These are phyloP conservation scores for Kandelia obovata DNA, from an alignment of 345 rosid genomes.

Conservation along the genomic window DNA sequence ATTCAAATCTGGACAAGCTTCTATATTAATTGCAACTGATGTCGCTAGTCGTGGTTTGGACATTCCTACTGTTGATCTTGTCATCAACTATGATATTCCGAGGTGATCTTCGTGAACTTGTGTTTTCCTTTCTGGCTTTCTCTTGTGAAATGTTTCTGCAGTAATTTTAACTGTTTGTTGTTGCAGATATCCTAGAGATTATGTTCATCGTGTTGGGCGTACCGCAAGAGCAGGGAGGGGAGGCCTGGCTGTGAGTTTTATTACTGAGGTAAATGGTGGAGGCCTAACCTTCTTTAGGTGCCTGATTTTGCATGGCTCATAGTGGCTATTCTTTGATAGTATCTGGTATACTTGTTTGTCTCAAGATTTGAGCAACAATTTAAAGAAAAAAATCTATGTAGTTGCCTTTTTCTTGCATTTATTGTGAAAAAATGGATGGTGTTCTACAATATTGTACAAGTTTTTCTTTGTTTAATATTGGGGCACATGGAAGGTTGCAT, in stretches of 20 bases:
- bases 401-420: no score
- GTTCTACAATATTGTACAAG: no score
- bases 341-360: no score
- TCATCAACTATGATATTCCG: constrained; percentile 88
- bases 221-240: constrained; percentile 98
- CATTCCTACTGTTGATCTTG: constrained; percentile 96
- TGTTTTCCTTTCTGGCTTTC: neutral
- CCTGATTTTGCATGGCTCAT: no score
- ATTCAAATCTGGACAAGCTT: constrained; percentile 80
- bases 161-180: constrained; percentile 2
- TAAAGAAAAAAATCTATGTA: no score
- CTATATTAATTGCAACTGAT: constrained; percentile 83
- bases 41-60: constrained; percentile 97
- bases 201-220: constrained; percentile 97
- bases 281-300: neutral
- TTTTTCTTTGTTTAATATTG: no score
- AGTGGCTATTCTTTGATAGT: no score
- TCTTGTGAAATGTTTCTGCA: neutral
- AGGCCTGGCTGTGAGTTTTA: constrained; percentile 79
- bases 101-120: constrained; percentile 39
- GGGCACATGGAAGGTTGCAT: neutral
- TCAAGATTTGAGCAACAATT: no score
- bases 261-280: constrained; percentile 53
- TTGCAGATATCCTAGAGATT: constrained; percentile 79
- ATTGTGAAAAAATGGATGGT: no score